Conservation (phyloP, 768 basidiomycete genomes). For the Sporobolomyces roseus region DNA sequence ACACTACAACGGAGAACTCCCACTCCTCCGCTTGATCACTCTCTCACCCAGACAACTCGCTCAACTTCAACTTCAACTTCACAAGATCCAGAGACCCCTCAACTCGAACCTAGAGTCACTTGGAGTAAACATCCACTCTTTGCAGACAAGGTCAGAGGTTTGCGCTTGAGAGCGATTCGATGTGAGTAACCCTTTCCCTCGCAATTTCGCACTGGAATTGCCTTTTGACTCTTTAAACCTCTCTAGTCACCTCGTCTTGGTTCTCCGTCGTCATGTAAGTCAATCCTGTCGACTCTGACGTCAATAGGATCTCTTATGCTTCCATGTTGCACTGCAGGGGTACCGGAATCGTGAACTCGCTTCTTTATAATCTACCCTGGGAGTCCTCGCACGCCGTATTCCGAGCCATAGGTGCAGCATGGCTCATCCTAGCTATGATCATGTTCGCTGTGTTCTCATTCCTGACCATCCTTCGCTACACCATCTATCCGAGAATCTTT, state of each 20-base stretch:
- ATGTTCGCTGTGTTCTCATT: constrained; percentile 39
- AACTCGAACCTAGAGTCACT: not conserved
- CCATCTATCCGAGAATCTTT: constrained; percentile 42
- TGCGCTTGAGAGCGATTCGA: constrained; percentile 22
- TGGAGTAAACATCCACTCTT: constrained; percentile 30
- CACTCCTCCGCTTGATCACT: not conserved
- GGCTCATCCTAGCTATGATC: constrained; percentile 40
- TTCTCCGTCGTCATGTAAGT: constrained; percentile 33
- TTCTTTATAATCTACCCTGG: constrained; percentile 43
- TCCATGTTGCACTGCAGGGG: constrained; percentile 30
- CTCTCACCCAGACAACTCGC: no score
- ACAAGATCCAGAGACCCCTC: not conserved
- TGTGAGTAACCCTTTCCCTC: constrained; percentile 10
- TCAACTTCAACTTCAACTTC: not conserved
- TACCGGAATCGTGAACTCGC: constrained; percentile 43
- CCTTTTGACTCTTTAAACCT: not conserved
- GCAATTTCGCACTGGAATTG: not conserved
- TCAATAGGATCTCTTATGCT: no score
- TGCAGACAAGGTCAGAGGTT: constrained; percentile 20
- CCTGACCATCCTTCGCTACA: constrained; percentile 41
- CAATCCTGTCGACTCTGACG: no score
- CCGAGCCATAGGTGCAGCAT: constrained; percentile 40
- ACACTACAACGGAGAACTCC: not conserved
- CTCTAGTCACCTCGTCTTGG: constrained; percentile 10
- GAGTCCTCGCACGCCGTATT: constrained; percentile 38